Evolutionary conservation across 1,284 basidiomycete species (phyloP).

Genomic region (Rhodotorula mucilaginosa): DNA sequence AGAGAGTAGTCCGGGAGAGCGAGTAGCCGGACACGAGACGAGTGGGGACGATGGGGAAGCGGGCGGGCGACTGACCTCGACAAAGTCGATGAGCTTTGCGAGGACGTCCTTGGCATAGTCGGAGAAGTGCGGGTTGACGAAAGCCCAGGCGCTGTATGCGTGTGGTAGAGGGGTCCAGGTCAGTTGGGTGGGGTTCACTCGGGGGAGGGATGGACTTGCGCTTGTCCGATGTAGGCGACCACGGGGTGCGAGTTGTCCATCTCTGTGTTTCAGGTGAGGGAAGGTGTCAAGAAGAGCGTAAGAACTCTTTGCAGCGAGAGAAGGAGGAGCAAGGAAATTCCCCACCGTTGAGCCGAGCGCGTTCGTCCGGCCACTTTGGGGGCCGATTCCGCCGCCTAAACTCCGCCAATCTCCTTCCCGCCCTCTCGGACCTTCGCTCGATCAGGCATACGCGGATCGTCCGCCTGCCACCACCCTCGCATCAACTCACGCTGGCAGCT

Average conservation of each 20-base stretch:
- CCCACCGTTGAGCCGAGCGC: background rate
- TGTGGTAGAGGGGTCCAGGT: background rate
- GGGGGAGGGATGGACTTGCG: constrained; percentile 14
- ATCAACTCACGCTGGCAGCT: background rate
- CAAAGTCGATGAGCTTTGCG: constrained; percentile 76
- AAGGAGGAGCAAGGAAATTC: background rate
- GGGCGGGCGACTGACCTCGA: constrained; percentile 61
- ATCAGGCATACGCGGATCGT: too few relatives aligned
- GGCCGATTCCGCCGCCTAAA: too few relatives aligned
- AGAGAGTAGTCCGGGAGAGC: constrained; percentile 1
- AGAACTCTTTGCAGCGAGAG: background rate
- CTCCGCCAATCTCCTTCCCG: background rate
- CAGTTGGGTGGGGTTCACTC: background rate
- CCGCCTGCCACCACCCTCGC: background rate
- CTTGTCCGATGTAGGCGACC: constrained; percentile 31
- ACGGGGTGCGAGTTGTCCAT: constrained; percentile 35
- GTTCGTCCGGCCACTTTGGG: background rate
- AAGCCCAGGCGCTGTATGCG: constrained; percentile 46
- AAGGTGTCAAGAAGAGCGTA: background rate
- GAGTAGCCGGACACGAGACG: background rate
- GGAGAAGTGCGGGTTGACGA: constrained; percentile 61
- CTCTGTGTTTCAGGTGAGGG: background rate
- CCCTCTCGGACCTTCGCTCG: background rate
- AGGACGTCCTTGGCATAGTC: constrained; percentile 81
- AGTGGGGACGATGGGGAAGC: background rate